Conservation (phyloP, 129 eudicot species). For the Sambucus nigra region DNA sequence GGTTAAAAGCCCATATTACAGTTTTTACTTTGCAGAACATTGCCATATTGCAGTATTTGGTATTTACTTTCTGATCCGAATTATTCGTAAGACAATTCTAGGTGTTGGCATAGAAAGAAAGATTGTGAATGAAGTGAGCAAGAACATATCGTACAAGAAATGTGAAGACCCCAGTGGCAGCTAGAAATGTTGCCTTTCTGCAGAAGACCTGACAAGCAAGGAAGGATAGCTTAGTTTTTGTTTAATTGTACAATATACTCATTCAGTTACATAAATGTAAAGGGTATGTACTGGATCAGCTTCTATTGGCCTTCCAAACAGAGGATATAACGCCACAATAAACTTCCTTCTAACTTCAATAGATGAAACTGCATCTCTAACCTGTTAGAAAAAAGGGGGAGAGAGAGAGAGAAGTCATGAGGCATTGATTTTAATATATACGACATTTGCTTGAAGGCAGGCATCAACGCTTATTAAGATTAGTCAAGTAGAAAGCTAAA, state of each 20-base stretch:
- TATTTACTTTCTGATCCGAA: no score
- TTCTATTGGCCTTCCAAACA: constrained; percentile 89
- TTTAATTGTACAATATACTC: not conserved
- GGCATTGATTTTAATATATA: not conserved
- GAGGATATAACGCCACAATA: constrained; percentile 58
- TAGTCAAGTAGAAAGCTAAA: not conserved
- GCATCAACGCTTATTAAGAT: not conserved
- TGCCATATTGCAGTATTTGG: no score
- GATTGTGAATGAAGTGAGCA: not conserved
- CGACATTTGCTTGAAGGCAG: not conserved
- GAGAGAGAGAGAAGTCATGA: not conserved
- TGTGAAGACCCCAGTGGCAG: constrained; percentile 72
- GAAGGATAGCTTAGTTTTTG: constrained; percentile 10
- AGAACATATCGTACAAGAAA: constrained; percentile 49
- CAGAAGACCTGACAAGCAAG: constrained; percentile 61
- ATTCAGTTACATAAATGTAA: constrained; percentile 8
- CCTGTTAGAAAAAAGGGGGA: constrained; percentile 19
- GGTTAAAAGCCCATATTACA: no score
- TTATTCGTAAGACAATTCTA: no score
- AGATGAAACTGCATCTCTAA: constrained; percentile 60
- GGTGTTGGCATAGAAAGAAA: no score
- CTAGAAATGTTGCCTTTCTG: constrained; percentile 82
- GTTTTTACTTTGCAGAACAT: no score
- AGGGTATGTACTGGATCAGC: constrained; percentile 72
- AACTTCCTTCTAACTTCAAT: constrained; percentile 72